These are phyloP conservation scores for Akanthomyces lecanii DNA, from an alignment of 2,329 filamentous ascomycete species.

Conservation along the genomic window DNA sequence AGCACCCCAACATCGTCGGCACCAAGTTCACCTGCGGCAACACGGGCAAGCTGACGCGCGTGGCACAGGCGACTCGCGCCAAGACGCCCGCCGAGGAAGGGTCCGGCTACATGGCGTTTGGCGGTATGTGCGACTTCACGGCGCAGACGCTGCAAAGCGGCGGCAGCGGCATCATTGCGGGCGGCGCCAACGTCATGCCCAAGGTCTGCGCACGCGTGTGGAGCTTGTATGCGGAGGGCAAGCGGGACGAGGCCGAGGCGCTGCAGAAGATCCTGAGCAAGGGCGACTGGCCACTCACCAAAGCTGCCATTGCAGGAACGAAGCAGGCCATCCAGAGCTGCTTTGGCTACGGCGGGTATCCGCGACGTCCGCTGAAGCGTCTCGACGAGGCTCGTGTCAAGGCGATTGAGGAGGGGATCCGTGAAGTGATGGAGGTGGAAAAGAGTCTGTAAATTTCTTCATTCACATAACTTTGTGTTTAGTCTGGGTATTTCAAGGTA, in stretches of 20 bases:
- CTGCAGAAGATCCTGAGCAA: constrained; percentile 74
- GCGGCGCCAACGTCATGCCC: constrained; percentile 79
- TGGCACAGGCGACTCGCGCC: constrained; percentile 68
- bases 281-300: constrained; percentile 79
- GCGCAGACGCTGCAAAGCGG: constrained; percentile 75
- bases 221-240: constrained; percentile 69
- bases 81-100: constrained; percentile 57
- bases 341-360: constrained; percentile 76
- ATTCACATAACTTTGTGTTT: neutral
- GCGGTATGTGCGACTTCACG: constrained; percentile 84
- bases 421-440: constrained; percentile 65
- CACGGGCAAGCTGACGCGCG: constrained; percentile 82
- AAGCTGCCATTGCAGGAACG: constrained; percentile 78
- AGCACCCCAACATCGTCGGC: constrained; percentile 79
- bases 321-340: constrained; percentile 78
- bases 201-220: constrained; percentile 76
- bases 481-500: too few species aligned
- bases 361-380: constrained; percentile 67
- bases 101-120: constrained; percentile 77
- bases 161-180: constrained; percentile 79
- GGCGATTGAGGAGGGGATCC: constrained; percentile 51
- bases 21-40: constrained; percentile 92
- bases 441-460: constrained; percentile 38
- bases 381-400: constrained; percentile 53
- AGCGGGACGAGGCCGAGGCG: constrained; percentile 68